Conservation (phyloP, 345 rosid species). For the Citropsis articulata region DNA sequence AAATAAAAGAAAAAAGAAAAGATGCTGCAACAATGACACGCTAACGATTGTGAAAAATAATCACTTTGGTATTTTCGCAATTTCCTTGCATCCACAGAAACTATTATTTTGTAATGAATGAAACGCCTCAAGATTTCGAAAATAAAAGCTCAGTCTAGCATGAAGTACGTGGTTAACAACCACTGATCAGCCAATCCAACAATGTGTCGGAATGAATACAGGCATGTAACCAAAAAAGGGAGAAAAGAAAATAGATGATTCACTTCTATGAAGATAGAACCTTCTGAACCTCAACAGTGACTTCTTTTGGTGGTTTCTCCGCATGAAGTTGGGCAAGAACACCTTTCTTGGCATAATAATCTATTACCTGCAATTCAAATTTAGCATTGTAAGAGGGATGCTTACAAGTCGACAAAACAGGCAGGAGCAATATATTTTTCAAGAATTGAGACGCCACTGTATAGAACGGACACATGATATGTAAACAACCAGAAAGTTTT, state of each 20-base stretch:
- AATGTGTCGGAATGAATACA: constrained; percentile 14
- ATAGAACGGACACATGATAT: background rate
- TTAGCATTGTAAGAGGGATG: background rate
- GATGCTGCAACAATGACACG: background rate
- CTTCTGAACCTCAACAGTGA: constrained; percentile 77
- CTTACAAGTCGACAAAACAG: background rate
- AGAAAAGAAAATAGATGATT: background rate
- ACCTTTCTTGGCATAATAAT: constrained; percentile 63
- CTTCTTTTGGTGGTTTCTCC: constrained; percentile 71
- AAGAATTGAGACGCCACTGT: background rate
- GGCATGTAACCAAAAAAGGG: background rate
- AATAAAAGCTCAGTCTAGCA: constrained; percentile 6
- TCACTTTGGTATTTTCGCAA: background rate
- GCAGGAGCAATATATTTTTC: background rate
- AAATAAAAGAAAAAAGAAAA: background rate
- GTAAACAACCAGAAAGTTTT: background rate
- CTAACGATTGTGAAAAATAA: background rate
- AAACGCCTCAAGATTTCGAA: constrained; percentile 4
- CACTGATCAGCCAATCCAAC: constrained; percentile 21
- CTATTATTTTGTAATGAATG: background rate
- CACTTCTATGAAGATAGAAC: constrained; percentile 41
- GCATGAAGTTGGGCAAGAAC: constrained; percentile 67
- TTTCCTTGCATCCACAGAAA: background rate
- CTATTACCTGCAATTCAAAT: constrained; percentile 53
- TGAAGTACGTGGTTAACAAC: background rate